Evolutionary conservation across 2,329 filamentous ascomycete species (phyloP), one percentile per base, ranked within the genome.

Genomic region (Penicillium sp.): DNA sequence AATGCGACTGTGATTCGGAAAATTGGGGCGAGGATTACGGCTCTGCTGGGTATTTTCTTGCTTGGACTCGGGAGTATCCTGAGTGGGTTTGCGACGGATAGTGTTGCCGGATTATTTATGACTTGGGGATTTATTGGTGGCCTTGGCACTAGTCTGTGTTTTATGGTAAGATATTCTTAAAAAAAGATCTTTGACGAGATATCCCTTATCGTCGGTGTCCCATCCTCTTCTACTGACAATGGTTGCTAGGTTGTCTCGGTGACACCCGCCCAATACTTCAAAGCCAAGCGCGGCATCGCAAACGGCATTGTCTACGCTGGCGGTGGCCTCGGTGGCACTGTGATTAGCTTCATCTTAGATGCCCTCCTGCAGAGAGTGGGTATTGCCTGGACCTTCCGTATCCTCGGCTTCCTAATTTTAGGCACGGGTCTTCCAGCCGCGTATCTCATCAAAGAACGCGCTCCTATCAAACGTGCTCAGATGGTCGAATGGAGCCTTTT

Each of bases 391-490:
- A 73, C 70, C 6, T 73, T 73, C 51, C 65, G 71, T 3, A 70
- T 70, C 0, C 73, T 86, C 0, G 84, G 84, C 0, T 67, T 87
- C n/a, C 63, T 81, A 7, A 84, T 81, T 1, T 70, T 85, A 6
- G 80, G 71, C 0, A 87, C 84, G 0, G 84, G 84, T 0, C 67
- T 87, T 0, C 85, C 86, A 1, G 83, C 84, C 1, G 84, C 84
- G 0, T 85, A 76, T 61, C 66, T 87, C 3, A 80, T 87, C 46
- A 71, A 71, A 60, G 66, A 73, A 51, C 70, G 71, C 46, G 74
- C 55, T 16, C 45, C 28, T 5, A 82, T 65, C 42, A 60, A 52
- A 35, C 56, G 45, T 22, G 37, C 62, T 22, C 59, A 65, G 35
- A 53, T 51, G 45, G 30, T 60, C 3, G 55, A 63, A 56, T 67